A percentile compares a stretch with the other conserved stretches of the same genome.
These are phyloP conservation scores for Wilcoxina mikolae DNA, from an alignment of 495 filamentous ascomycete species.

Conservation along the genomic window DNA sequence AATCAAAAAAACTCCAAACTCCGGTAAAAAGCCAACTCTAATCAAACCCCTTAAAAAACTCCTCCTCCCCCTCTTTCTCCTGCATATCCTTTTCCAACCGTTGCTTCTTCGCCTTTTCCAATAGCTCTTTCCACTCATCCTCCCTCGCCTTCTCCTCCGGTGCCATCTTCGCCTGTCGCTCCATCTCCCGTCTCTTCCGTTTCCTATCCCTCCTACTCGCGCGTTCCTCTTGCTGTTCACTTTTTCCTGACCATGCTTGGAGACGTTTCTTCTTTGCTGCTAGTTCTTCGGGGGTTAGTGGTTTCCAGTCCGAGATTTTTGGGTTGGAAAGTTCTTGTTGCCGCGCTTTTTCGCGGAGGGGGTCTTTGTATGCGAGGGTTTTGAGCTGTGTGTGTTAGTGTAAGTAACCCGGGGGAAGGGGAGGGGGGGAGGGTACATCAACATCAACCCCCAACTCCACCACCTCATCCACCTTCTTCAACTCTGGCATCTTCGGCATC, in stretches of 20 bases:
- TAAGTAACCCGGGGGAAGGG: background rate
- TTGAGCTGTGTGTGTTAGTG: conserved; percentile 31
- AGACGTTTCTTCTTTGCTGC: conserved; percentile 35
- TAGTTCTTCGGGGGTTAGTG: conserved; percentile 14
- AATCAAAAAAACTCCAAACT: too few relatives aligned
- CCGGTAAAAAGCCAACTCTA: too few relatives aligned
- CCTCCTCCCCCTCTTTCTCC: conserved; percentile 24
- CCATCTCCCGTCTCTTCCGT: conserved; percentile 52
- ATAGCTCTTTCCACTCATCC: conserved; percentile 54
- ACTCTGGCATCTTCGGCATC: conserved; percentile 89
- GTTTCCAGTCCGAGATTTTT: conserved; percentile 25
- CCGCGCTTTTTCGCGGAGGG: conserved; percentile 56
- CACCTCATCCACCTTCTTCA: conserved; percentile 49
- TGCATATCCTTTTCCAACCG: conserved; percentile 34
- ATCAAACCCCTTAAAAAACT: conserved; percentile 38
- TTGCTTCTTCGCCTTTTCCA: conserved; percentile 51
- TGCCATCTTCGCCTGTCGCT: conserved; percentile 52
- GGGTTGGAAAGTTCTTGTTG: conserved; percentile 35
- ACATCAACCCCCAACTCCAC: conserved; percentile 45
- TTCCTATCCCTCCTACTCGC: conserved; percentile 60
- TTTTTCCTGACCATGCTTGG: conserved; percentile 73
- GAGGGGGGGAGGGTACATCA: conserved; percentile 30
- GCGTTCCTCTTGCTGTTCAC: conserved; percentile 51
- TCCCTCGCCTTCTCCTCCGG: conserved; percentile 57
- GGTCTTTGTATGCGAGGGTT: conserved; percentile 60